Conservation (phyloP, 2,329 filamentous ascomycete genomes). For the Pseudovirgaria hyperparasitica region DNA sequence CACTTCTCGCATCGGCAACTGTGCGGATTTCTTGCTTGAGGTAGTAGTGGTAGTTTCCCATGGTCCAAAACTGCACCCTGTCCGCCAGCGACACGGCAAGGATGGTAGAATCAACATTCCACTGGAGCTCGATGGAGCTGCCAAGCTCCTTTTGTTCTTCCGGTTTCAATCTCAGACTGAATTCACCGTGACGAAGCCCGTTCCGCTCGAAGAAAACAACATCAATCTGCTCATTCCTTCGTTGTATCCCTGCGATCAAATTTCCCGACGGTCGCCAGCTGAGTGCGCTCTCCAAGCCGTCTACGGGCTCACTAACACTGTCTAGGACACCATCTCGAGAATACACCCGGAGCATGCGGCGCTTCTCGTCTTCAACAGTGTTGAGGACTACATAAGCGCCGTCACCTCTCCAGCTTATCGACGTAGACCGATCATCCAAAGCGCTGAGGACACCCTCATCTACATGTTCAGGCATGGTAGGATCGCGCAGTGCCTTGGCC, state of each 20-base stretch:
- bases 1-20: constrained; percentile 8
- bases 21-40: constrained; percentile 71
- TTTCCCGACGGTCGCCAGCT: constrained; percentile 92
- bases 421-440: constrained; percentile 57
- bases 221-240: constrained; percentile 54
- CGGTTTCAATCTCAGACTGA: constrained; percentile 57
- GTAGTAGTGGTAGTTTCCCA: constrained; percentile 96
- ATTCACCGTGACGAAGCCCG: constrained; percentile 91
- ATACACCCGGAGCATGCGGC: constrained; percentile 79
- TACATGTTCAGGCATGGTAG: constrained; percentile 84
- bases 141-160: constrained; percentile 44
- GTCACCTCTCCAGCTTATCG: constrained; percentile 88
- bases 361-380: constrained; percentile 52
- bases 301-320: constrained; percentile 87
- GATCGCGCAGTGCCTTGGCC: constrained; percentile 75
- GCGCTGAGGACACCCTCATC: constrained; percentile 68
- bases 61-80: constrained; percentile 86
- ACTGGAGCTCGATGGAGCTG: constrained; percentile 54
- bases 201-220: constrained; percentile 96
- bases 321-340: constrained; percentile 83
- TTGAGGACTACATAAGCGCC: constrained; percentile 85
- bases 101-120: constrained; percentile 89
- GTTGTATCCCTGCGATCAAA: constrained; percentile 74
- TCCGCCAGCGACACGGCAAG: constrained; percentile 67
- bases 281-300: constrained; percentile 73